A percentile compares a stretch with the other conserved stretches of the same genome.
phyloP scores from a whole-genome alignment of 2,329 filamentous ascomycete species.

The Exophiala spinifera region DNA sequence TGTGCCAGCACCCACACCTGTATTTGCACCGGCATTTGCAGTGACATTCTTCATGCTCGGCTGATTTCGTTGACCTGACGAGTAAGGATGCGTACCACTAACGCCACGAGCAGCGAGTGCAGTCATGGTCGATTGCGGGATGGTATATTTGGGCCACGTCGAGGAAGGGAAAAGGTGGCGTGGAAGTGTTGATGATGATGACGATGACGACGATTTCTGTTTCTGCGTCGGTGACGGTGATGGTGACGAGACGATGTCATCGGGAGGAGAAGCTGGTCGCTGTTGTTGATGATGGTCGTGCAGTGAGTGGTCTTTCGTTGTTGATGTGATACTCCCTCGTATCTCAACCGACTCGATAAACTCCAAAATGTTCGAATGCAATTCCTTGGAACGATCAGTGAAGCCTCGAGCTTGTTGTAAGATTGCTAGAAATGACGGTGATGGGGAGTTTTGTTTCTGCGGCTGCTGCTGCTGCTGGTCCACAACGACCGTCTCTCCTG shows the following conservation, averaged over 20 bases:
- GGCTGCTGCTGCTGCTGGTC: no score
- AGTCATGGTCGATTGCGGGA: conserved; percentile 3
- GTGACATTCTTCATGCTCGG: background rate
- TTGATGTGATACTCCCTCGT: no score
- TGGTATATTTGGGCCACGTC: background rate
- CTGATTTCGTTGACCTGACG: background rate
- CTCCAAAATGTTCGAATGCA: conserved; percentile 1
- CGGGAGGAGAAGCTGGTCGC: no score
- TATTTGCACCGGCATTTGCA: background rate
- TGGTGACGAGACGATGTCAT: background rate
- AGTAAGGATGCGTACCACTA: background rate
- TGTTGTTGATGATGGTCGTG: background rate
- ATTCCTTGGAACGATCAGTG: conserved; percentile 2
- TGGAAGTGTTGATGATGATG: background rate
- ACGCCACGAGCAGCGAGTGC: conserved; percentile 6
- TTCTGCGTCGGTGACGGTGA: background rate
- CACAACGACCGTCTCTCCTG: no score
- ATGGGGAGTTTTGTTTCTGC: background rate
- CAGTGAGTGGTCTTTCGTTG: background rate
- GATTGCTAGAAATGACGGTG: conserved; percentile 9
- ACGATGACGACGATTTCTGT: background rate
- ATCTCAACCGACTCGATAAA: conserved; percentile 8
- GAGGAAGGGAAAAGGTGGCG: background rate
- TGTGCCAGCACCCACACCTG: background rate
- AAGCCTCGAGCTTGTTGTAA: conserved; percentile 17